phyloP scores from a whole-genome alignment of 305 asterid genomes.

The Fraxinus greggii region DNA sequence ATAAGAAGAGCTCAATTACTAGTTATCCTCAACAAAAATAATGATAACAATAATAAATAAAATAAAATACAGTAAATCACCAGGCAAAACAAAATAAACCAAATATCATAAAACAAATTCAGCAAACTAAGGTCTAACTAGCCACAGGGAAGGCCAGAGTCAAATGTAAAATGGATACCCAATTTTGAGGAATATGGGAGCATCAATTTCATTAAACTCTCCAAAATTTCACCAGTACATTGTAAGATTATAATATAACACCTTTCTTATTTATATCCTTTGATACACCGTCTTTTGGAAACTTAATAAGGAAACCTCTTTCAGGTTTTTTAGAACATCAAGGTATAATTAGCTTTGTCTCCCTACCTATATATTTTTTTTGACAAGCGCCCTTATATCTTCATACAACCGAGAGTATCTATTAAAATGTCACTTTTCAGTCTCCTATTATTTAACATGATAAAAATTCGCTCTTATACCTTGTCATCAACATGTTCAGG shows the following conservation, averaged over 20 bases:
- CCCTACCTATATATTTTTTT: too few species aligned
- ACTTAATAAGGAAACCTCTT: neutral
- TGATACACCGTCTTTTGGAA: neutral
- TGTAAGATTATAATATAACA: neutral
- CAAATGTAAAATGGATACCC: neutral
- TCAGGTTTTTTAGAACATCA: neutral
- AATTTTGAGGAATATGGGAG: neutral
- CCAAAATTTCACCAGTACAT: neutral
- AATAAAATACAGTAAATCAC: conserved; percentile 3
- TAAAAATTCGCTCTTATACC: neutral
- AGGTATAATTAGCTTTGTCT: too few species aligned
- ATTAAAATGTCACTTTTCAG: neutral
- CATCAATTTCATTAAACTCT: neutral
- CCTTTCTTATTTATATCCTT: neutral
- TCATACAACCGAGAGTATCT: neutral
- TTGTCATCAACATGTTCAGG: neutral
- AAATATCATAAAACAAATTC: conserved; percentile 2
- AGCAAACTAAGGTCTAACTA: neutral
- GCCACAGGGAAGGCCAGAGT: neutral
- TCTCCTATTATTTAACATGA: neutral
- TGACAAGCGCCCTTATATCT: neutral
- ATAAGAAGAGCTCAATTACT: neutral
- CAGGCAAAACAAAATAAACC: neutral
- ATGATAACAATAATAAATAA: neutral
- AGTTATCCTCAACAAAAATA: neutral